Evolutionary conservation across 805 yeast species (phyloP).

Genomic region (Isabelozyma pseudorhagii): DNA sequence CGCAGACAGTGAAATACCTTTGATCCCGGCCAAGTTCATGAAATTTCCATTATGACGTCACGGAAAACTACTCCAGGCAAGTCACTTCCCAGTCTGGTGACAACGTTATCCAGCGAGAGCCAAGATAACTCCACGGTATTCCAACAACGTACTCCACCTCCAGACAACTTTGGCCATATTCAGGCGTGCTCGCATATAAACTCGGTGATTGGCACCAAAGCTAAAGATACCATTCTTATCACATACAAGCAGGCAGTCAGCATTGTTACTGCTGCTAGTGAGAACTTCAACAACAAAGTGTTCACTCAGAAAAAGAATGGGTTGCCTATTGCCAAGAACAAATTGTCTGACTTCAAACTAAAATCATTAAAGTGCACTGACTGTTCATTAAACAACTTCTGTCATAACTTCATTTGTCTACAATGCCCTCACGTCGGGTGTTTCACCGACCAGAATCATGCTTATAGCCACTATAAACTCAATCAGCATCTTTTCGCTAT

Average conservation of each 20-base stretch:
- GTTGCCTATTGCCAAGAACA: conserved; percentile 29
- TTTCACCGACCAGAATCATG: conserved; percentile 39
- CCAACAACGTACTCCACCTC: conserved; percentile 8
- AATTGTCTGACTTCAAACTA: conserved; percentile 40
- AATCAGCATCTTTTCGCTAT: conserved; percentile 44
- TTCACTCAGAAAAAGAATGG: conserved; percentile 37
- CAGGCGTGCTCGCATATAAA: conserved; percentile 49
- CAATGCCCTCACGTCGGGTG: conserved; percentile 82
- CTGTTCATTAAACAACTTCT: conserved; percentile 41
- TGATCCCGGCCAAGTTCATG: background rate
- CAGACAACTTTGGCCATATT: conserved; percentile 26
- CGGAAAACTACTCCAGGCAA: background rate
- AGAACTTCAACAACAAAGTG: conserved; percentile 6
- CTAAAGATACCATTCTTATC: conserved; percentile 45
- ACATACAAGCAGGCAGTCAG: conserved; percentile 53
- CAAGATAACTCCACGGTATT: background rate
- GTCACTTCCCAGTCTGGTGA: background rate
- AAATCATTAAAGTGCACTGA: conserved; percentile 49
- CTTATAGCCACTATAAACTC: conserved; percentile 27
- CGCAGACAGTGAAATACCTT: background rate
- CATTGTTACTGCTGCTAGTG: conserved; percentile 25
- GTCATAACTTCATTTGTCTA: conserved; percentile 57
- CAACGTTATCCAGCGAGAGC: background rate
- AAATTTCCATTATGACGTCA: background rate
- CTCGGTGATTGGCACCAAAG: conserved; percentile 47